A percentile compares a stretch with the other conserved stretches of the same genome.
Evolutionary conservation across 2,329 filamentous ascomycete species (phyloP).

Genomic region (Epichloe hybrida): DNA sequence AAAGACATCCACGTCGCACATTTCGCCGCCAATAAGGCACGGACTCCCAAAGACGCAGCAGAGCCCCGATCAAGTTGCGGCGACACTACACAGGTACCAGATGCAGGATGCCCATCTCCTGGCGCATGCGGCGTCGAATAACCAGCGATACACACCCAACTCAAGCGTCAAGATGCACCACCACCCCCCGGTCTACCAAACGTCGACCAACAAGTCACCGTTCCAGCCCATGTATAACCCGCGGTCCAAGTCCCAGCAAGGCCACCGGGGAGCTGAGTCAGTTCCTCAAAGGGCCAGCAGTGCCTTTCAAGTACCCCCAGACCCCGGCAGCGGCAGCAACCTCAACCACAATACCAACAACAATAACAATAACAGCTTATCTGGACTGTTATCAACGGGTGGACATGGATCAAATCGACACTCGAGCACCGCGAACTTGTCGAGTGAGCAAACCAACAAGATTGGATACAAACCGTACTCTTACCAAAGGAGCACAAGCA

Average conservation of each 20-base stretch:
- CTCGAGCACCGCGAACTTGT: constrained; percentile 6
- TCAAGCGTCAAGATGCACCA: constrained; percentile 12
- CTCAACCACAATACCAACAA: neutral
- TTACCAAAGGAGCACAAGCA: constrained; percentile 11
- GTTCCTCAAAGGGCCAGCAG: constrained; percentile 2
- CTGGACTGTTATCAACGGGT: neutral
- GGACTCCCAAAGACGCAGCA: neutral
- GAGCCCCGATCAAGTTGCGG: constrained; percentile 1
- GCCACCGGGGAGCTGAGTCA: constrained; percentile 10
- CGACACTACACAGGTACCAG: constrained; percentile 1
- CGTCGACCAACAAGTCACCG: constrained; percentile 13
- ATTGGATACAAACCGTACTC: constrained; percentile 20
- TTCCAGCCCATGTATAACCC: constrained; percentile 15
- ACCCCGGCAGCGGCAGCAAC: neutral
- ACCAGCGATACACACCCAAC: constrained; percentile 15
- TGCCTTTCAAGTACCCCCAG: constrained; percentile 3
- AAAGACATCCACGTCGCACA: neutral
- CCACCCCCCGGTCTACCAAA: constrained; percentile 11
- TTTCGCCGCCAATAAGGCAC: constrained; percentile 1
- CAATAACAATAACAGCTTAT: neutral
- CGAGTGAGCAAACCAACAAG: constrained; percentile 6
- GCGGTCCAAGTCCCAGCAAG: constrained; percentile 20
- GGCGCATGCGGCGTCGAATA: constrained; percentile 3
- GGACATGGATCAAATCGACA: neutral
- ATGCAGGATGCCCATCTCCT: constrained; percentile 5